Percentiles rank a stretch among this genome's conserved stretches.
phyloP scores from a whole-genome alignment of 805 yeast species.

The Hagleromyces aurorensis region DNA sequence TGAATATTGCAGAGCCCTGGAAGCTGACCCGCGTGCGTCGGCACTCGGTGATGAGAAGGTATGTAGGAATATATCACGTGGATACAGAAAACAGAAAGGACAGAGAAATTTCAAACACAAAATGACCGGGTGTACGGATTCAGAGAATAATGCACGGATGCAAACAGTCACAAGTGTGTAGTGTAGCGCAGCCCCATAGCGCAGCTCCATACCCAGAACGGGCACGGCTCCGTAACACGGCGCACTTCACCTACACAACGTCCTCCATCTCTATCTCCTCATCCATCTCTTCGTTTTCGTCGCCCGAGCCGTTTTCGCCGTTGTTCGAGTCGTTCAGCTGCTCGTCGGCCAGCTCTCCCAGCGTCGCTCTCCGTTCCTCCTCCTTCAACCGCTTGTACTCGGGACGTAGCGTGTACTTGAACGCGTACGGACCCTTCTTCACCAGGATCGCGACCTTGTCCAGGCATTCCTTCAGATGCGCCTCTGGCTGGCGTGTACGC shows the following conservation, averaged over 20 bases:
- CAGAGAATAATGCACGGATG: too few species aligned
- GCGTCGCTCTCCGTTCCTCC: conserved; percentile 61
- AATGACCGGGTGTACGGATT: too few species aligned
- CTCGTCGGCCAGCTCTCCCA: conserved; percentile 41
- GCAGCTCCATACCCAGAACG: neutral
- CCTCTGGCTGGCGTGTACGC: conserved; percentile 92
- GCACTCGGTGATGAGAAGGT: neutral
- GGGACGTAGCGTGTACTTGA: conserved; percentile 81
- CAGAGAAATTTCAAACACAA: too few species aligned
- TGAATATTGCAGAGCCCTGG: too few species aligned
- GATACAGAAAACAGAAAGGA: too few species aligned
- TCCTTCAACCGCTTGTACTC: conserved; percentile 79
- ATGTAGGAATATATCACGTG: neutral
- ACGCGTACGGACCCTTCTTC: conserved; percentile 92
- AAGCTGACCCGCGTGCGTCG: neutral
- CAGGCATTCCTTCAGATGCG: conserved; percentile 79
- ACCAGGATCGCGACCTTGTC: conserved; percentile 85
- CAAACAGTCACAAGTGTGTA: too few species aligned
- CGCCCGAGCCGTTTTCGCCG: conserved; percentile 9
- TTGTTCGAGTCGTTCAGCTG: conserved; percentile 8
- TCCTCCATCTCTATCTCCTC: conserved; percentile 75
- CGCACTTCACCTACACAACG: conserved; percentile 34
- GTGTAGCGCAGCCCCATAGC: neutral
- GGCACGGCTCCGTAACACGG: too few species aligned
- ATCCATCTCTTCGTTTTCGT: conserved; percentile 10